Percentiles rank a stretch among this genome's conserved stretches.
These are phyloP conservation scores for Carnegiea gigantea DNA, from an alignment of 179 eudicot species.

Conservation along the genomic window DNA sequence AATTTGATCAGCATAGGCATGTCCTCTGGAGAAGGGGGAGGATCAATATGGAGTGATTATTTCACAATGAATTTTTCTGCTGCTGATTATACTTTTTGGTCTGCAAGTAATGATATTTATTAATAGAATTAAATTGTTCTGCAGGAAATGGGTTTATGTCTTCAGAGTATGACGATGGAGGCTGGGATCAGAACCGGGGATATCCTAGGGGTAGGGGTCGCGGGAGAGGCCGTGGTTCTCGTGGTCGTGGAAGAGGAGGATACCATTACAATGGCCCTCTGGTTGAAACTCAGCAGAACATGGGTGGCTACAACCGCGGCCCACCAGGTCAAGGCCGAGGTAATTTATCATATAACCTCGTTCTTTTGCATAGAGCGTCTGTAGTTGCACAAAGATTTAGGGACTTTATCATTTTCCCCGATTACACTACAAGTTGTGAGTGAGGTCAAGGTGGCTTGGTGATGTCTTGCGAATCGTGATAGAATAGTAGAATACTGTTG, in stretches of 20 bases:
- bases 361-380: neutral
- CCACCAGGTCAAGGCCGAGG: conserved; percentile 55
- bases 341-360: conserved; percentile 17
- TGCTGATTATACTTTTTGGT: neutral
- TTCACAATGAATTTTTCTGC: neutral
- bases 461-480: neutral
- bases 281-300: conserved; percentile 49
- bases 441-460: no score
- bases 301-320: conserved; percentile 60
- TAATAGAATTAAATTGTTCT: neutral
- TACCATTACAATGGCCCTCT: conserved; percentile 64
- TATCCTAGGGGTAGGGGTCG: conserved; percentile 75
- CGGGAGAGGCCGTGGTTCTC: conserved; percentile 72
- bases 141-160: conserved; percentile 70
- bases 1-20: neutral
- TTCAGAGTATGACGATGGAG: conserved; percentile 78
- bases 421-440: neutral
- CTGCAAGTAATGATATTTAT: neutral
- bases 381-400: neutral
- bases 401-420: neutral
- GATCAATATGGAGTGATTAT: no score
- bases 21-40: neutral
- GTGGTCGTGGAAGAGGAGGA: conserved; percentile 90
- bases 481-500: no score
- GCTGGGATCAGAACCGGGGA: conserved; percentile 72